phyloP scores from a whole-genome alignment of 345 rosid species.

The Melaleuca alternifolia region DNA sequence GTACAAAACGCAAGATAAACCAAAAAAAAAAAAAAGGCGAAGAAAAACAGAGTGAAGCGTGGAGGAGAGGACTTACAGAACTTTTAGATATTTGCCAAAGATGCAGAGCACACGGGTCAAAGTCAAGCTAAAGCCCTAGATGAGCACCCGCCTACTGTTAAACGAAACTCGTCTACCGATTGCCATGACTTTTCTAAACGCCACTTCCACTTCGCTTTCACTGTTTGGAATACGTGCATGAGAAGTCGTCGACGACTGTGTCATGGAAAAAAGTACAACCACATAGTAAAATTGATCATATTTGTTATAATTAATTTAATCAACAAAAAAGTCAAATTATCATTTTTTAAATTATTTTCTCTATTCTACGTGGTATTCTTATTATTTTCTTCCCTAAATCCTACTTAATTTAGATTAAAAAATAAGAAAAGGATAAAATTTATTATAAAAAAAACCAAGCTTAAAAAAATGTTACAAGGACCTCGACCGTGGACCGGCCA shows the following conservation, averaged over 20 bases:
- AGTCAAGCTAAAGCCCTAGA: not conserved
- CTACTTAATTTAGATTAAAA: not conserved
- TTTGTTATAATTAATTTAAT: too few relatives aligned
- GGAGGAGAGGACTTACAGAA: not conserved
- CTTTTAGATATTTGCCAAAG: conserved; percentile 1
- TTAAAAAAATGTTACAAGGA: not conserved
- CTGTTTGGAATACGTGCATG: conserved; percentile 75
- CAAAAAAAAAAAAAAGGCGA: too few relatives aligned
- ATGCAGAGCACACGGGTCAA: accelerated
- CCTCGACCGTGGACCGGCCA: not conserved
- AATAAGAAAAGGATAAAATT: not conserved
- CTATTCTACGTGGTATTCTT: accelerated
- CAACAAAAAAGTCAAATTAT: not conserved
- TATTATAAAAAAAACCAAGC: not conserved
- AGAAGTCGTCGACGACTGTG: not conserved
- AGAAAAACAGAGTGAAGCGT: not conserved
- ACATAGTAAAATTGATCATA: not conserved
- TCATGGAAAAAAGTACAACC: not conserved
- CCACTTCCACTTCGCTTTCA: not conserved
- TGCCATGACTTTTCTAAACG: not conserved
- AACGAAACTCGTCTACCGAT: not conserved
- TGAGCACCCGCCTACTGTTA: not conserved
- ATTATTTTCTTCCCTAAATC: not conserved
- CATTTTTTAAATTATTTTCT: accelerated
- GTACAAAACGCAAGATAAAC: too few relatives aligned